A percentile compares a stretch with the other conserved stretches of the same genome.
These are phyloP conservation scores for Benincasa hispida DNA, from an alignment of 306 rosid genomes.

Conservation along the genomic window DNA sequence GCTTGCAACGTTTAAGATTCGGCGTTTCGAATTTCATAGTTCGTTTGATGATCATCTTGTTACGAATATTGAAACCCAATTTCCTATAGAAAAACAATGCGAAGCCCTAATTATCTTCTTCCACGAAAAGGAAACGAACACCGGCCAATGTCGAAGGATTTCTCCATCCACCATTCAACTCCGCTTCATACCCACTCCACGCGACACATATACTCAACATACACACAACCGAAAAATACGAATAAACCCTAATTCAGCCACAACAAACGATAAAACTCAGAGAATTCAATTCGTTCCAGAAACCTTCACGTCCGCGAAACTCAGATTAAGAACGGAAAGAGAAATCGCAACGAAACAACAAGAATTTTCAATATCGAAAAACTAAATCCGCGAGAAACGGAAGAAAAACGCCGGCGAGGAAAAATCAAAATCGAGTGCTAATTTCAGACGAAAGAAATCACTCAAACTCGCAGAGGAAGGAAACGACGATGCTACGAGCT, in stretches of 20 bases:
- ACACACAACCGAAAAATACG: not conserved
- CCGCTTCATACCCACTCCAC: slow-evolving; percentile 1
- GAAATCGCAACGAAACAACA: not conserved
- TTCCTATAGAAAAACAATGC: not conserved
- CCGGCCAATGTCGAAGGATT: slow-evolving; percentile 7
- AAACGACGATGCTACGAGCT: not conserved
- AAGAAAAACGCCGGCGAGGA: not conserved
- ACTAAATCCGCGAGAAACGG: not conserved
- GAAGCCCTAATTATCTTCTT: slow-evolving; percentile 7
- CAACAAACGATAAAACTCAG: not conserved
- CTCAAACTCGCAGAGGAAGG: not conserved
- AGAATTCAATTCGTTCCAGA: slow-evolving; percentile 3
- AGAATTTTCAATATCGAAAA: not conserved
- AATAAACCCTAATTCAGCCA: slow-evolving; percentile 1
- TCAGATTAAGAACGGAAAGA: not conserved
- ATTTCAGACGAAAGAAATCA: slow-evolving; percentile 1
- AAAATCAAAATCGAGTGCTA: not conserved
- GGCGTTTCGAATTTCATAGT: slow-evolving; percentile 68
- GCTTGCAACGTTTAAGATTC: slow-evolving; percentile 65
- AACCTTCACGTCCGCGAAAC: not conserved
- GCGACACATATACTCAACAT: not conserved
- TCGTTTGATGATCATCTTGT: slow-evolving; percentile 56
- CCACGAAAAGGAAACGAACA: not conserved
- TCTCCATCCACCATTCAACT: slow-evolving; percentile 1
- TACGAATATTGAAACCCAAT: slow-evolving; percentile 16